Conservation (phyloP, 768 basidiomycete species). For the Gymnopilus junonius region DNA sequence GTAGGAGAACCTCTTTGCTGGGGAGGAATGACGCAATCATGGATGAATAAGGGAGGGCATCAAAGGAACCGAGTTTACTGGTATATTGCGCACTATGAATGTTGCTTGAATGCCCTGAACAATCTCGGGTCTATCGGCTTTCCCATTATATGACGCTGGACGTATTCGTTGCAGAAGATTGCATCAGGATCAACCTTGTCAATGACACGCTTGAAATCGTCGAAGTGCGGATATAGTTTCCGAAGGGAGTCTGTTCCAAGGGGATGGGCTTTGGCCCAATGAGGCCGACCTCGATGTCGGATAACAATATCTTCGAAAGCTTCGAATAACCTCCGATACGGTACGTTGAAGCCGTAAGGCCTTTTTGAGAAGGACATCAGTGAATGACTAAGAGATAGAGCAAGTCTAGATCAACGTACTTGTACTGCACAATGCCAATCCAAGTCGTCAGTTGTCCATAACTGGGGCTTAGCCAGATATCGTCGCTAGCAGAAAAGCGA, state of each 20-base stretch:
- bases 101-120: constrained; percentile 47
- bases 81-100: constrained; percentile 18
- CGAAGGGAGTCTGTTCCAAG: constrained; percentile 68
- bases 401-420: constrained; percentile 54
- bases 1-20: not conserved
- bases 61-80: not conserved
- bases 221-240: constrained; percentile 78
- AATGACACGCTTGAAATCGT: constrained; percentile 73
- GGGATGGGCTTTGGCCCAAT: constrained; percentile 95
- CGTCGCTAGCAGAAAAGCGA: constrained; percentile 84
- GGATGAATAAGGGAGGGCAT: not conserved
- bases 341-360: constrained; percentile 83
- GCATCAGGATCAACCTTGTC: constrained; percentile 73
- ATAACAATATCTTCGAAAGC: constrained; percentile 75
- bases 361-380: constrained; percentile 41
- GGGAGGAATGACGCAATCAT: not conserved
- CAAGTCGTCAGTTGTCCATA: constrained; percentile 81
- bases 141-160: constrained; percentile 86
- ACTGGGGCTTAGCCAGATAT: constrained; percentile 94
- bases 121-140: constrained; percentile 45
- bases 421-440: constrained; percentile 98
- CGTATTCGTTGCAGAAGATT: constrained; percentile 87
- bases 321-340: constrained; percentile 79
- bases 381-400: not conserved
- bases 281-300: constrained; percentile 80